Base-by-base conservation (phyloP, 2,329 filamentous ascomycete species). In the Bipolaris sorokiniana region DNA sequence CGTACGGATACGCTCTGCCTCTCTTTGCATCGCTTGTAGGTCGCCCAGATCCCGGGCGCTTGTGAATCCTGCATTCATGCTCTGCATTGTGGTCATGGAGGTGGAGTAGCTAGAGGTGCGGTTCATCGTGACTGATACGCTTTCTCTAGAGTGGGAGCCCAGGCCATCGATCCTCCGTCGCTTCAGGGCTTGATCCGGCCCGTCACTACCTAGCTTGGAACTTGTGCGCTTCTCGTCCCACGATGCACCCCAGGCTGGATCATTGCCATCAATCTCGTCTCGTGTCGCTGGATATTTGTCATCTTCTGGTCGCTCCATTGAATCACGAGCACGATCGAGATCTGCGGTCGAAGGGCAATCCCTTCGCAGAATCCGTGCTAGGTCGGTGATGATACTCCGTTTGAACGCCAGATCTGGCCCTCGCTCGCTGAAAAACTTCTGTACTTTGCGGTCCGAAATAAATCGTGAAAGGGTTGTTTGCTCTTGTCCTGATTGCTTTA, bases 391-490 rank as follows among this genome's bases (percentile, higher is more conserved):
- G 1, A 87, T 81, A 1, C 80, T 78, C 33, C 84, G 81, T 34
- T 88, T 82, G 47, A 96, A 85, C 0, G 85, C 86, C 7, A 69
- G 42, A 34, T 69, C 67, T 1, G 93, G 91, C 0, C 92, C 93
- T 65, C 85, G 84, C 23, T 83, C 81, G 33, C 82, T 82, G 58
- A 88, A 83, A 26, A 80, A 78, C 34, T 77, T 77, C 16, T 79
- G 83, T 60, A 84, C 85, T 74, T 76, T 74, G 47, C 78, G 75
- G 1, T 83, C 79, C 0, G 86, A 82, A 18, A 97, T 79, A 67
- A 97, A 97, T 0, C 83, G 82, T 0, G 91, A 95, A 15, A 94
- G 73, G 7, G 83, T 85, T 0, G 88, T 86, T 55, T 86, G 81
- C 63, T 88, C 83, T 23, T 79, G 74, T 54, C 86, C 83, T 7